Percentiles rank a stretch among this genome's conserved stretches.
These are phyloP conservation scores for Simplicillium aogashimaense DNA, from an alignment of 2,329 filamentous ascomycete species.

Conservation along the genomic window DNA sequence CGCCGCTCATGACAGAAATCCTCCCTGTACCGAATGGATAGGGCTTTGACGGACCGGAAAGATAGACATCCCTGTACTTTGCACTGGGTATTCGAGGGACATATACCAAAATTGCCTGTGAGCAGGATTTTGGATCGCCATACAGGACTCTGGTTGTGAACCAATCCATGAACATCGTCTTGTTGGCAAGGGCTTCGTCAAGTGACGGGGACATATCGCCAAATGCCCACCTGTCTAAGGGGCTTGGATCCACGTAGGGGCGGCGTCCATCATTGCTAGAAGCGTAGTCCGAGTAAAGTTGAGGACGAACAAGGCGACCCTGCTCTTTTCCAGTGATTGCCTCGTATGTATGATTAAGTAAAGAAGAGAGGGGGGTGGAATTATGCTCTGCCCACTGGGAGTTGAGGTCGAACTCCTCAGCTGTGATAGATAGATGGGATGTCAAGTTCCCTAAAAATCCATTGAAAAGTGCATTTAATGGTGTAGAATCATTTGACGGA, in stretches of 20 bases:
- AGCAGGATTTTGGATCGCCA: slow-evolving; percentile 28
- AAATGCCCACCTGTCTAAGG: slow-evolving; percentile 22
- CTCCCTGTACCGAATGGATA: slow-evolving; percentile 31
- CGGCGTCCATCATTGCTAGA: slow-evolving; percentile 19
- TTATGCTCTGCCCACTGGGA: slow-evolving; percentile 15
- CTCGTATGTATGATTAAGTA: slow-evolving; percentile 22
- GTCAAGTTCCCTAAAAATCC: slow-evolving; percentile 16
- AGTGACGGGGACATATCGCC: slow-evolving; percentile 16
- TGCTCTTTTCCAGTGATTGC: slow-evolving; percentile 25
- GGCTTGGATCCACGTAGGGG: slow-evolving; percentile 24
- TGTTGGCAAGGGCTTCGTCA: slow-evolving; percentile 34
- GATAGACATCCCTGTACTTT: slow-evolving; percentile 20
- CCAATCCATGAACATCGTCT: slow-evolving; percentile 35
- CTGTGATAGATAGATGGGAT: slow-evolving; percentile 13
- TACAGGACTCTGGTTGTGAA: slow-evolving; percentile 34
- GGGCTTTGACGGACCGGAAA: slow-evolving; percentile 30
- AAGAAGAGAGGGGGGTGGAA: slow-evolving; percentile 9
- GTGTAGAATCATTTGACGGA: slow-evolving; percentile 7
- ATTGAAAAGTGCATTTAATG: slow-evolving; percentile 13
- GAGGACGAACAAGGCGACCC: slow-evolving; percentile 20
- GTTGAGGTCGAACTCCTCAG: slow-evolving; percentile 11
- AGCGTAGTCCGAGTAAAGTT: slow-evolving; percentile 23
- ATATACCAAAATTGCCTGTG: slow-evolving; percentile 38
- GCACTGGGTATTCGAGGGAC: slow-evolving; percentile 18
- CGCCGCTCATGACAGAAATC: slow-evolving; percentile 22